Percentiles rank a stretch among this genome's conserved stretches.
Evolutionary conservation across 192 early-diverging fungal species (phyloP).

Genomic region (Podila minutissima): DNA sequence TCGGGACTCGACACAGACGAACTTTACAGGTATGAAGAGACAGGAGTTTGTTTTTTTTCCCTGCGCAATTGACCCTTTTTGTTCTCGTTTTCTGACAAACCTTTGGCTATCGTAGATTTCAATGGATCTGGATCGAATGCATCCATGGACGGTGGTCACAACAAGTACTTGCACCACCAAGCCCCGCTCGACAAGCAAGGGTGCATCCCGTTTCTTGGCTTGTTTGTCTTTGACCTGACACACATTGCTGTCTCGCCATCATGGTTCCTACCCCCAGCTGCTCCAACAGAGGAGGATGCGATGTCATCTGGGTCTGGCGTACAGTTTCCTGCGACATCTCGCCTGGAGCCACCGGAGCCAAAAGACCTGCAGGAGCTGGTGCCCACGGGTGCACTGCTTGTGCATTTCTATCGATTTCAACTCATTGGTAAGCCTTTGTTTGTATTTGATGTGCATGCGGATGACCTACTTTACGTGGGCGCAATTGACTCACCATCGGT

Average conservation of each 20-base stretch:
- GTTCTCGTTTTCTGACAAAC: not conserved
- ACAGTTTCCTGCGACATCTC: not conserved
- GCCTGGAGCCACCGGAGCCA: constrained; percentile 20
- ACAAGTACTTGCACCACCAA: constrained; percentile 17
- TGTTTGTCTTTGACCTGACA: constrained; percentile 38
- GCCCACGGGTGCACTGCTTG: constrained; percentile 17
- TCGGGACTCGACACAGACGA: not conserved
- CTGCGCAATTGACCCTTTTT: not conserved
- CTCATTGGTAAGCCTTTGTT: constrained; percentile 21
- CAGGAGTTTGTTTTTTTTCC: not conserved
- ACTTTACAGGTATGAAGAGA: not conserved
- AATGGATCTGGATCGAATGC: too few relatives aligned
- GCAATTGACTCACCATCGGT: not conserved
- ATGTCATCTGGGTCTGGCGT: not conserved
- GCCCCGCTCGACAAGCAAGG: constrained; percentile 28
- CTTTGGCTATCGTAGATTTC: not conserved
- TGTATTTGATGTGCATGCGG: not conserved
- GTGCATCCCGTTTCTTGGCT: constrained; percentile 42
- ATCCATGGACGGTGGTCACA: not conserved
- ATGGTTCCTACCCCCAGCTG: constrained; percentile 27
- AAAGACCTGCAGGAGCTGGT: constrained; percentile 23
- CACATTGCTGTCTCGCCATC: constrained; percentile 31
- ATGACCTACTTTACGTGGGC: not conserved
- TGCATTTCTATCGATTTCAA: constrained; percentile 34
- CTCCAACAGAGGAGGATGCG: not conserved